Evolutionary conservation across 805 yeast genomes (phyloP), one percentile per base, ranked within the genome.

Genomic region (Kodamaea restingae): DNA sequence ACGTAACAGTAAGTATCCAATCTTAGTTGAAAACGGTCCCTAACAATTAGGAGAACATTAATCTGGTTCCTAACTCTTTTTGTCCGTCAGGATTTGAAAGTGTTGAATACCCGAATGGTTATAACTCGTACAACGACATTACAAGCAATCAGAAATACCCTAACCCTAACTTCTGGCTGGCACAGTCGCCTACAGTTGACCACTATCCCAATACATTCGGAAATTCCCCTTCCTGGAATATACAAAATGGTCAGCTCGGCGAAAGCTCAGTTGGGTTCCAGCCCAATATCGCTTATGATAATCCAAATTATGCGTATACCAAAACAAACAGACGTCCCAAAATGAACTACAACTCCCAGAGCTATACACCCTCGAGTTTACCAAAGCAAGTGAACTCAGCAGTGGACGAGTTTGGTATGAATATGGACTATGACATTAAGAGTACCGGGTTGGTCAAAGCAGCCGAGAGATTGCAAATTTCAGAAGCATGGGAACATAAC

Each of bases 291-390:
- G 27, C n/a, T n/a, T 25, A 25, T 10, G 27, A 25, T 25, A 25
- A 25, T n/a, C 12, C 32, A 14, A 27, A 27, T n/a, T 27, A 27
- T 10, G 17, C 17, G 17, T 10, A 27, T 17, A 30, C 33, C 10
- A 41, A 28, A 38, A 36, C 25, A 41, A 47, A 24, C 35, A 43
- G 32, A 39, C 36, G 25, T 24, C 44, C 33, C 41, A 51, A 6
- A 4, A 50, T 60, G 52, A 61, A 54, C 39, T 49, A 55, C 25
- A 55, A 58, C 42, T 60, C 65, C 1, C 61, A 64, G 5, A 57
- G 61, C 41, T 63, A 61, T 42, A 50, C 47, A 22, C 63, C 65
- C n/a, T 6, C 12, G 22, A 26, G n/a, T 17, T 22, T 14, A 17
- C 32, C 29, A 15, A 41, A 32, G 4, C 32, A 15, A 30, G 22